Base-by-base conservation (phyloP, 2,329 filamentous ascomycete genomes). In the Aspergillus novofumigatus region DNA sequence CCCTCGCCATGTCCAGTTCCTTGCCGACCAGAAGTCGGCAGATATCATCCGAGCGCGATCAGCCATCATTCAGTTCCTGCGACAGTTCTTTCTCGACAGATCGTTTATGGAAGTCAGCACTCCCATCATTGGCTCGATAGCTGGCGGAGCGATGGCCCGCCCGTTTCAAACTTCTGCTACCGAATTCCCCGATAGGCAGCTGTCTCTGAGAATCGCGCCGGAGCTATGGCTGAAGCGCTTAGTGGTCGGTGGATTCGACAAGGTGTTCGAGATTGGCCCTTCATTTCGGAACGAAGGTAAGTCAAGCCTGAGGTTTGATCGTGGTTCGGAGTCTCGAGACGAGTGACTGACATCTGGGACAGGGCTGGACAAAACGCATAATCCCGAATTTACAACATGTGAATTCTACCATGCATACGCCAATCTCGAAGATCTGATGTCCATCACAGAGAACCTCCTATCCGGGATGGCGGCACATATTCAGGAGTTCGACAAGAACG, bases 341-440 rank as follows among this genome's bases (percentile, higher is more conserved):
- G 10, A 26, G 6, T 35, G 47, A 45, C 56, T 67, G 44, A 65
- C 54, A 25, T 11, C 28, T 20, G 20, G 10, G 47, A 35, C 41
- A 79, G 82, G 83, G 1, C 74, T 96, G 38, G 92, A 97, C 72
- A 84, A 83, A 29, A 96, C 91, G 0, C 94, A 99, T 72, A 99
- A 99, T 69, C 93, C 94, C 0, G 94, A 99, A 71, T 99, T 97
- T 76, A 94, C 90, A 48, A 97, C 91, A 59, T 97, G 93, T 79
- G 94, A 99, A 76, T 97, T 96, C 76, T 99, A 99, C 75, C 87
- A 89, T 59, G 88, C 92, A 2, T 95, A 92, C 67, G 86, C 88
- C 59, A 89, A 88, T 62, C 81, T 97, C 0, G 78, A 86, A 38
- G 84, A 90, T 45, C 78, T 97, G 52, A 92, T 96, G 68, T 70